These are phyloP conservation scores for Aspergillus sojae DNA, from an alignment of 2,329 filamentous ascomycete genomes.

Conservation along the genomic window DNA sequence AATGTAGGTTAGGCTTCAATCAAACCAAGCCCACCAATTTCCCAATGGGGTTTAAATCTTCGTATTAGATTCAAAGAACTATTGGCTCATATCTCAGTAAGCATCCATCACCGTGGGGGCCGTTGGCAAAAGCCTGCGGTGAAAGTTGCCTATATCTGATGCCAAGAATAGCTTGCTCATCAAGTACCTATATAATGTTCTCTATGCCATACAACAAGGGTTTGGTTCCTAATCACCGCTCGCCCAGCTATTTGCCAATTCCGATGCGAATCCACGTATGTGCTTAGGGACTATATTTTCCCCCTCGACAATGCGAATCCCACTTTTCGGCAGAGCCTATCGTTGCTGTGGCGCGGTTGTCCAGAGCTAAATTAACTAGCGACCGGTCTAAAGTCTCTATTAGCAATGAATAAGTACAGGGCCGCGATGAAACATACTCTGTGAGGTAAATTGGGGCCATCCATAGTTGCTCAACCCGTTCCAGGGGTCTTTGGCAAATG, in stretches of 20 bases:
- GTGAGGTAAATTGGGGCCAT: not conserved
- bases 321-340: not conserved
- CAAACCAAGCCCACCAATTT: not conserved
- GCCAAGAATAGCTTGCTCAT: too few relatives aligned
- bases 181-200: too few relatives aligned
- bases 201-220: too few relatives aligned
- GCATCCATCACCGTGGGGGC: too few relatives aligned
- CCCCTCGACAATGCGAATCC: not conserved
- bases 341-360: not conserved
- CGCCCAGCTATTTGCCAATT: not conserved
- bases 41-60: not conserved
- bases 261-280: fast-evolving
- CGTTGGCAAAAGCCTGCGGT: too few relatives aligned
- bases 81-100: too few relatives aligned
- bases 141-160: too few relatives aligned
- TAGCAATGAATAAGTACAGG: not conserved
- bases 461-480: not conserved
- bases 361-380: not conserved
- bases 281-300: not conserved
- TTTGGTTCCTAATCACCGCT: not conserved
- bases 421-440: not conserved
- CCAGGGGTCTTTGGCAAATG: not conserved
- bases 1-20: not conserved
- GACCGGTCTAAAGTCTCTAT: not conserved
- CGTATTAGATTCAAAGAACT: not conserved